phyloP scores from a whole-genome alignment of 306 rosid genomes.

The Ceratonia siliqua region DNA sequence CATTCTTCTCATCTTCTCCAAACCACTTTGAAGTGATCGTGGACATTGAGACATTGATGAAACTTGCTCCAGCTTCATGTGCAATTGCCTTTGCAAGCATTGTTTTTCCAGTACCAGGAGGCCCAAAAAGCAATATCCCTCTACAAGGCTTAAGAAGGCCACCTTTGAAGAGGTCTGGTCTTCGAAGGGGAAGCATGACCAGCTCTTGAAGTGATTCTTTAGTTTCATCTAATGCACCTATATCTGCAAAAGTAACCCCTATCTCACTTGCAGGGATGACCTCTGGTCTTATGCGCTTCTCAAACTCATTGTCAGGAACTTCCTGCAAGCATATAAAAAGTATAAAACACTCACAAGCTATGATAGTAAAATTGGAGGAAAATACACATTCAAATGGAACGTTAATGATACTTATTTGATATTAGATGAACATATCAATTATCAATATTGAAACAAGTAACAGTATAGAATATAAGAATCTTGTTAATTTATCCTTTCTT shows the following conservation, averaged over 20 bases:
- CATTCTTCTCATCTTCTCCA: slow-evolving; percentile 76
- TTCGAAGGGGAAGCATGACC: slow-evolving; percentile 70
- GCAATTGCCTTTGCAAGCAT: slow-evolving; percentile 81
- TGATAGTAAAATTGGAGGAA: neutral
- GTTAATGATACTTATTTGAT: neutral
- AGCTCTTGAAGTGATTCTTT: slow-evolving; percentile 69
- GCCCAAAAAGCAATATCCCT: slow-evolving; percentile 72
- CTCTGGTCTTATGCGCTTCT: slow-evolving; percentile 69
- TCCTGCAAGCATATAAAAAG: slow-evolving; percentile 48
- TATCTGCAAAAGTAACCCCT: slow-evolving; percentile 70
- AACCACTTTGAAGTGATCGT: slow-evolving; percentile 76
- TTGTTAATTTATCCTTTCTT: neutral
- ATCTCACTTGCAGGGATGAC: slow-evolving; percentile 64
- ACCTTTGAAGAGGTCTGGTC: slow-evolving; percentile 77
- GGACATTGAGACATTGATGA: slow-evolving; percentile 71
- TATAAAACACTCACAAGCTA: neutral
- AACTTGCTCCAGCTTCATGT: slow-evolving; percentile 70
- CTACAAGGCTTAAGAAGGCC: slow-evolving; percentile 80
- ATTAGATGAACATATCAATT: neutral
- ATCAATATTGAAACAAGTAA: neutral
- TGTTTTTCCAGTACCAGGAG: slow-evolving; percentile 76
- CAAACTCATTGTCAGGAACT: slow-evolving; percentile 70
- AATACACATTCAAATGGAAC: neutral
- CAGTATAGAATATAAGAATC: neutral
- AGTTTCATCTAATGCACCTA: slow-evolving; percentile 61